Conservation (phyloP, 345 rosid species). For the Melaleuca quinquenervia region DNA sequence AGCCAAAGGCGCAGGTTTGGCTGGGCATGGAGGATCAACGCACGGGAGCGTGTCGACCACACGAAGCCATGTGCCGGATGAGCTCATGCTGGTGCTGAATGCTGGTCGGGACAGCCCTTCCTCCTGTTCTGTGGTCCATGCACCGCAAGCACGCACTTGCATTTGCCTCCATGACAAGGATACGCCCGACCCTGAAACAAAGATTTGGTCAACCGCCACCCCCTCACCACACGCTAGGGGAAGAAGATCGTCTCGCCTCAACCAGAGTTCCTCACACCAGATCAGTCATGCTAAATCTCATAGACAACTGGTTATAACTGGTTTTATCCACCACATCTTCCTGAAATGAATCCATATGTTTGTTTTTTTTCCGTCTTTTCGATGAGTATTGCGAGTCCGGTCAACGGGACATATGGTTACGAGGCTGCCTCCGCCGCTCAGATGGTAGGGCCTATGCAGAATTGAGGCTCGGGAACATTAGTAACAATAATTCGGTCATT, state of each 20-base stretch:
- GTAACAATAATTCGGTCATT: not conserved
- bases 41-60: not conserved
- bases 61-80: not conserved
- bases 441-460: not conserved
- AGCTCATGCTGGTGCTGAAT: not conserved
- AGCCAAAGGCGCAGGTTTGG: not conserved
- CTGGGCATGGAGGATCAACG: not conserved
- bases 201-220: not conserved
- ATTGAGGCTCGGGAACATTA: not conserved
- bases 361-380: not conserved
- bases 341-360: accelerated
- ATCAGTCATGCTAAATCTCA: not conserved
- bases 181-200: not conserved
- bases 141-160: not conserved
- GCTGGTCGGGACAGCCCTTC: not conserved
- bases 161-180: not conserved
- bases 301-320: not conserved
- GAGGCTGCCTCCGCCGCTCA: not conserved
- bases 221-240: not conserved
- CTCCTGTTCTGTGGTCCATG: not conserved
- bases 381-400: not conserved
- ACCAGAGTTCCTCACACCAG: not conserved
- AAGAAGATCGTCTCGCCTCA: not conserved
- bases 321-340: not conserved
- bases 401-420: not conserved